Evolutionary conservation across 306 rosid genomes (phyloP), one percentile per base, ranked within the genome.

Genomic region (Casuarina equisetifolia): DNA sequence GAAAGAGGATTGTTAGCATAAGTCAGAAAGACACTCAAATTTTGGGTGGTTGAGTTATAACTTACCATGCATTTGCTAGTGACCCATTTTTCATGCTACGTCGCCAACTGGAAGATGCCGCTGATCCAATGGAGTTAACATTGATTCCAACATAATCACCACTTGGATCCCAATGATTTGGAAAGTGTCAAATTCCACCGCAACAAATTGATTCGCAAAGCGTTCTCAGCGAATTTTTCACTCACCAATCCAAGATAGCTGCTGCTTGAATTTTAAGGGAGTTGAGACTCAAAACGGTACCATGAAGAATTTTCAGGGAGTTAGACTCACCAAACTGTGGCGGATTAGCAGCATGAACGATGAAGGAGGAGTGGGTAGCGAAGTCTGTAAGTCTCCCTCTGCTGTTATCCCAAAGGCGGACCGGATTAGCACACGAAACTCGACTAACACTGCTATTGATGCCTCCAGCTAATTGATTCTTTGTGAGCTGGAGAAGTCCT

Each of bases 121-220:
- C 86, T 2, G 97, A 93, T 17, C 16, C 2, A 35, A 93, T 87
- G 17, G 97, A 90, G 53, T 91, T 85, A 38, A 91, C 77, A 54
- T 91, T 75, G 72, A 93, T 93, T 73, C 98, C 97, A 0, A 91
- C 81, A 54, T 93, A 97, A 73, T 90, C 75, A 1, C 74, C 39
- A 6, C 53, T 82, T 4, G 96, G 86, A 83, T 93, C 98, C 98
- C 98, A 93, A 0, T 2, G 7, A 90, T 79, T 20, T 0, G 0
- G 10, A 35, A 76, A 61, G 88, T 86, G 74, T 93, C 98, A 61
- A 91, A 86, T 84, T 93, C 97, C 44, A 93, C 92, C 0, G 92
- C 97, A 45, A 93, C 89, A 44, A 90, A 78, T 45, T 81, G 87
- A 67, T 89, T 88, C 7, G 64, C 72, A n/a, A 80, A 77, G 64